phyloP scores from a whole-genome alignment of 176 grass and related monocot species.

The Secale cereale region DNA sequence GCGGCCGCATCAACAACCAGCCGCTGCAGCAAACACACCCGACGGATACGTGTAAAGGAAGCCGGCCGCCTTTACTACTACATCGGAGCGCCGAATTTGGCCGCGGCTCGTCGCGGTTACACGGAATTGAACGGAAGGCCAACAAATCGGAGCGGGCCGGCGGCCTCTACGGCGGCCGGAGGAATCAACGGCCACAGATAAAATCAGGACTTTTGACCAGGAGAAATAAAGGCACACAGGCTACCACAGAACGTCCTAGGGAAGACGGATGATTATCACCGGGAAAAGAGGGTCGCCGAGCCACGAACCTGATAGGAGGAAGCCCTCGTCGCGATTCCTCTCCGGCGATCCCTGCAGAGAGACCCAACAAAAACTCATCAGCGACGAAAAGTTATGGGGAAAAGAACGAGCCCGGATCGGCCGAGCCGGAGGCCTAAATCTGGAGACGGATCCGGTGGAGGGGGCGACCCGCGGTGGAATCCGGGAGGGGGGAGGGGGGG shows the following conservation, averaged over 20 bases:
- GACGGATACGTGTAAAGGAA: constrained; percentile 35
- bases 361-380: neutral
- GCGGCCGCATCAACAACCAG: constrained; percentile 16
- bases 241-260: neutral
- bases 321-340: constrained; percentile 39
- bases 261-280: neutral
- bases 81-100: constrained; percentile 6
- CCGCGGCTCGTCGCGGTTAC: neutral
- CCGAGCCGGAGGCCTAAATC: neutral
- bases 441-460: neutral
- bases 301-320: constrained; percentile 23
- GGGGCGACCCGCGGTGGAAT: constrained; percentile 11
- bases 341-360: constrained; percentile 52
- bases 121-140: neutral
- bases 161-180: neutral
- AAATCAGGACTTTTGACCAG: constrained; percentile 26
- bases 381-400: neutral
- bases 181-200: neutral
- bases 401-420: neutral
- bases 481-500: neutral
- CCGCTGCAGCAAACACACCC: neutral
- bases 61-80: constrained; percentile 1
- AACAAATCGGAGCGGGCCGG: neutral
- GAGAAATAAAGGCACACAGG: neutral
- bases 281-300: neutral